These are phyloP conservation scores for Nicotiana rustica DNA, from an alignment of 305 asterid species.

Conservation along the genomic window DNA sequence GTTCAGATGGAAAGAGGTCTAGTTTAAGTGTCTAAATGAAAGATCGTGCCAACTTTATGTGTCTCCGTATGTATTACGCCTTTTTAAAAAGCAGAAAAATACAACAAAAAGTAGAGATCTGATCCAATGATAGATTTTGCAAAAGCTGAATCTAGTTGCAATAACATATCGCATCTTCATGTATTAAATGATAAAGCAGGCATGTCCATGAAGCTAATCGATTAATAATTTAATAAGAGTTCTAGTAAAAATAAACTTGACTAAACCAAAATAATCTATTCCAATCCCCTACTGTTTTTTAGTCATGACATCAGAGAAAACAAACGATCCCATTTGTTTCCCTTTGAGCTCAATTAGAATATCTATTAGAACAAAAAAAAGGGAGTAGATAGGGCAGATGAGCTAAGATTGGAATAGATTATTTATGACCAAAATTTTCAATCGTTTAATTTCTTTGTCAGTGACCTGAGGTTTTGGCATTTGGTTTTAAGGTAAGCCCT, in stretches of 20 bases:
- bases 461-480: background rate
- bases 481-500: too few relatives aligned
- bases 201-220: slow-evolving; percentile 17
- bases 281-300: background rate
- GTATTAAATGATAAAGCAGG: background rate
- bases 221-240: background rate
- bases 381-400: background rate
- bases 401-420: background rate
- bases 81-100: background rate
- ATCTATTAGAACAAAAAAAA: background rate
- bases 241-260: background rate
- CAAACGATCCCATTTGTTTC: background rate
- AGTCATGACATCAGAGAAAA: slow-evolving; percentile 3
- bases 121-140: slow-evolving; percentile 3
- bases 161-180: background rate
- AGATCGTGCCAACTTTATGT: too few relatives aligned
- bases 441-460: background rate
- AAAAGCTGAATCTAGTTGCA: slow-evolving; percentile 15
- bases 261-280: background rate
- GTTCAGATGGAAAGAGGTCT: too few relatives aligned
- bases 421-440: background rate
- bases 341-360: slow-evolving; percentile 19
- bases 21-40: too few relatives aligned
- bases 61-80: too few relatives aligned
- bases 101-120: slow-evolving; percentile 14